Conservation (phyloP, 139 green algal species). For the Haematococcus sp. region DNA sequence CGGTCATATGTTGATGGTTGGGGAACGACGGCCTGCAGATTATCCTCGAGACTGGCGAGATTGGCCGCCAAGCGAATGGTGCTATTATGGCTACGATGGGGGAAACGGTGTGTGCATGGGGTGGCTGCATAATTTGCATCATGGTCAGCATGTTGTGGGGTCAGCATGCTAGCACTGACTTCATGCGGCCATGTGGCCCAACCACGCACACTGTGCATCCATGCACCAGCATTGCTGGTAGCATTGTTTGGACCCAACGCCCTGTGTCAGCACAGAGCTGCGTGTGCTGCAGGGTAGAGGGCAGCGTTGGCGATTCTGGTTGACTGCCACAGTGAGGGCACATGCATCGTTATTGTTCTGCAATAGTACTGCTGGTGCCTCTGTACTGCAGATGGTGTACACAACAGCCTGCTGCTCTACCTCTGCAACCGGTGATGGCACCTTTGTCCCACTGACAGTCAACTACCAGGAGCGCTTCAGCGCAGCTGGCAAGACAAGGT, state of each 20-base stretch:
- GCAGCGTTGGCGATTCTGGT: no score
- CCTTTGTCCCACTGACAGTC: constrained; percentile 89
- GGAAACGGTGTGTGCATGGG: constrained; percentile 74
- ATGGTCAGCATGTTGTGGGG: no score
- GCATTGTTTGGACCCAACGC: no score
- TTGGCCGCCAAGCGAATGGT: constrained; percentile 90
- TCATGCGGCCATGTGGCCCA: neutral
- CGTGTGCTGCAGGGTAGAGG: no score
- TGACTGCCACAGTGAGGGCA: no score
- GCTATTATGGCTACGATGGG: constrained; percentile 83
- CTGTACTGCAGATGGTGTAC: constrained; percentile 79
- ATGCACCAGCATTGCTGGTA: neutral
- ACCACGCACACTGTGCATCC: neutral
- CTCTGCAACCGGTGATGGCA: constrained; percentile 59
- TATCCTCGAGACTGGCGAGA: constrained; percentile 87
- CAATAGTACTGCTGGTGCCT: no score
- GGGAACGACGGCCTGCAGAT: constrained; percentile 37
- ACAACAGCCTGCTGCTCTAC: constrained; percentile 78
- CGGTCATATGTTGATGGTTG: no score
- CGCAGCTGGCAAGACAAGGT: constrained; percentile 85
- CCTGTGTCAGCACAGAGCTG: no score
- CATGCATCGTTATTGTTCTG: no score
- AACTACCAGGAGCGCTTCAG: constrained; percentile 94
- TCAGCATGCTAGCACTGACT: neutral
- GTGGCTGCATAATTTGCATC: neutral